Percentiles rank a stretch among this genome's conserved stretches.
These are phyloP conservation scores for Scedosporium minutisporum DNA, from an alignment of 2,329 filamentous ascomycete species.

Conservation along the genomic window DNA sequence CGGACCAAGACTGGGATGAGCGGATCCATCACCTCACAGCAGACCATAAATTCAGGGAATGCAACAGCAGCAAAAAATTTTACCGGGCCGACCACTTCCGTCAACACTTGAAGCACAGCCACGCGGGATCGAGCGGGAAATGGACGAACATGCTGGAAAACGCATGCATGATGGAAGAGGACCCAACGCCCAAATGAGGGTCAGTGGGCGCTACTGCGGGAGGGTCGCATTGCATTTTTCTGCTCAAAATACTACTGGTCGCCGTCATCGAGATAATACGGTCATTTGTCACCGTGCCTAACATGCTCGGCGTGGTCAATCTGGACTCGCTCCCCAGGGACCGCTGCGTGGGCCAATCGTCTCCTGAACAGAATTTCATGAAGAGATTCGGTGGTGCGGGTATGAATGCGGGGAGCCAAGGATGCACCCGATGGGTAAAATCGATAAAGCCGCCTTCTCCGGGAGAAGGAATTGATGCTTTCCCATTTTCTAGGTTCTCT, in stretches of 20 bases:
- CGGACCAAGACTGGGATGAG: slow-evolving; percentile 79
- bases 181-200: slow-evolving; percentile 37
- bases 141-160: slow-evolving; percentile 99
- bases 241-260: neutral
- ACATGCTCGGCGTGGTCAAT: neutral
- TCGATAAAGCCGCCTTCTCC: neutral
- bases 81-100: slow-evolving; percentile 96
- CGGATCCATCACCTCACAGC: slow-evolving; percentile 80
- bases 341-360: neutral
- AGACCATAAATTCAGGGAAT: slow-evolving; percentile 93
- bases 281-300: neutral
- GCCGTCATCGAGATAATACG: neutral
- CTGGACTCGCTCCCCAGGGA: neutral
- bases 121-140: slow-evolving; percentile 90
- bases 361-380: neutral
- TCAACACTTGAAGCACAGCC: slow-evolving; percentile 95
- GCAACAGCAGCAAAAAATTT: slow-evolving; percentile 97
- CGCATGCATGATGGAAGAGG: slow-evolving; percentile 87
- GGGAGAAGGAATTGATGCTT: no score
- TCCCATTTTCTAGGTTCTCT: no score
- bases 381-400: neutral
- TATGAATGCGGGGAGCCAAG: neutral
- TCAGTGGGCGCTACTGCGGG: neutral
- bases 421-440: neutral
- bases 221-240: slow-evolving; percentile 1